phyloP scores from a whole-genome alignment of 495 filamentous ascomycete species.

The Hypoxylon fragiforme region DNA sequence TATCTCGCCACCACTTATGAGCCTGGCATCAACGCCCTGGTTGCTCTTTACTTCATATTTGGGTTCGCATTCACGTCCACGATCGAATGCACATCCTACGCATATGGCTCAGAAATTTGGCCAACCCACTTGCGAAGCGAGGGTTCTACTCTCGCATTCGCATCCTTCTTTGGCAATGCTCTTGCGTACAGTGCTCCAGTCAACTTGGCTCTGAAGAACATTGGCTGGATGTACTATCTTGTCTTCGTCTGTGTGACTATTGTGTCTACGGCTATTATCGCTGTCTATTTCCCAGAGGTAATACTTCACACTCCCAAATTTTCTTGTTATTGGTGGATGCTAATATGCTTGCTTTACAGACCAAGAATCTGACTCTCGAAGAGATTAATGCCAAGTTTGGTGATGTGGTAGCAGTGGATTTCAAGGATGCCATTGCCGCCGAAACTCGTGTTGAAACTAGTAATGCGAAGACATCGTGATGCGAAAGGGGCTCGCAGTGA shows the following conservation, averaged over 20 bases:
- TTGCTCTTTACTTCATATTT: constrained; percentile 7
- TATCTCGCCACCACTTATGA: constrained; percentile 6
- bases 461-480: background rate
- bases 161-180: constrained; percentile 15
- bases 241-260: constrained; percentile 12
- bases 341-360: background rate
- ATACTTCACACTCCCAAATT: background rate
- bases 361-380: constrained; percentile 5
- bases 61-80: constrained; percentile 7
- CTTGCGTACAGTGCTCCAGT: constrained; percentile 16
- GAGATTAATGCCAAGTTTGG: constrained; percentile 9
- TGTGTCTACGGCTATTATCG: constrained; percentile 1
- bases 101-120: constrained; percentile 21
- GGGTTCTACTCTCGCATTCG: constrained; percentile 13
- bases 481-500: background rate
- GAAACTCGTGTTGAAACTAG: background rate
- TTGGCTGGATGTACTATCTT: constrained; percentile 23
- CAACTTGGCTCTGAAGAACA: constrained; percentile 17
- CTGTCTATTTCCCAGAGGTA: constrained; percentile 5
- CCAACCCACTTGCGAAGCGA: constrained; percentile 19
- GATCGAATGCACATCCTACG: constrained; percentile 18
- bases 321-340: background rate
- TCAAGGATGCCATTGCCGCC: constrained; percentile 6
- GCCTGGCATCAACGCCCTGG: constrained; percentile 5
- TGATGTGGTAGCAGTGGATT: constrained; percentile 1